Percentiles rank a stretch among this genome's conserved stretches.
These are phyloP conservation scores for Logfia minima DNA, from an alignment of 129 eudicot species.

Conservation along the genomic window DNA sequence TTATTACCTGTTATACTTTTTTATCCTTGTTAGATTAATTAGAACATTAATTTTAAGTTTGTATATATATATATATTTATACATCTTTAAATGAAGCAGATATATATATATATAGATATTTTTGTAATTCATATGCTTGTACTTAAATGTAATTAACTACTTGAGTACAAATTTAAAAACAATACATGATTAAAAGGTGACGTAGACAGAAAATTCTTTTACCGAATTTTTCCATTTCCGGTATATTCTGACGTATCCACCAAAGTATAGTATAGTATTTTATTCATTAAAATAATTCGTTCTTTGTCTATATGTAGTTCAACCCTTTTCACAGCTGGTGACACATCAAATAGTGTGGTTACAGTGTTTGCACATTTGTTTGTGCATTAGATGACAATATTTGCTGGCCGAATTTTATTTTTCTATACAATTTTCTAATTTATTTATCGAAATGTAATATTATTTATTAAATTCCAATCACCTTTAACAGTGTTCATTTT, in stretches of 20 bases:
- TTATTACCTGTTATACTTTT: too few species aligned
- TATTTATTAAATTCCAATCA: constrained; percentile 7
- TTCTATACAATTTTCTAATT: neutral
- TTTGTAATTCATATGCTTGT: too few species aligned
- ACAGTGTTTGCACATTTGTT: constrained; percentile 35
- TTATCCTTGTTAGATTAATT: too few species aligned
- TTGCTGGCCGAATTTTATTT: constrained; percentile 28
- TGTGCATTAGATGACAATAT: constrained; percentile 42
- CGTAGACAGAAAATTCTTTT: too few species aligned
- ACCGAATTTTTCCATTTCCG: neutral
- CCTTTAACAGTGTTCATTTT: neutral
- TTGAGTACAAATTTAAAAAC: too few species aligned
- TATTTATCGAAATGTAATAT: neutral
- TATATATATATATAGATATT: too few species aligned
- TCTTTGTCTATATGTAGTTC: constrained; percentile 25
- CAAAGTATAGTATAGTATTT: neutral
- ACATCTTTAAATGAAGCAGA: too few species aligned
- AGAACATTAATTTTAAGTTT: too few species aligned
- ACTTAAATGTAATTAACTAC: too few species aligned
- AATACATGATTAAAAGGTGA: too few species aligned
- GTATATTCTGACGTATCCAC: neutral
- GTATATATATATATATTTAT: too few species aligned
- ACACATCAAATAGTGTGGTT: constrained; percentile 31
- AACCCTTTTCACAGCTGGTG: constrained; percentile 37
- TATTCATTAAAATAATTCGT: neutral